Percentiles rank a stretch among this genome's conserved stretches.
These are phyloP conservation scores for Cunninghamia lanceolata DNA, from an alignment of 75 land plant genomes.

Conservation along the genomic window DNA sequence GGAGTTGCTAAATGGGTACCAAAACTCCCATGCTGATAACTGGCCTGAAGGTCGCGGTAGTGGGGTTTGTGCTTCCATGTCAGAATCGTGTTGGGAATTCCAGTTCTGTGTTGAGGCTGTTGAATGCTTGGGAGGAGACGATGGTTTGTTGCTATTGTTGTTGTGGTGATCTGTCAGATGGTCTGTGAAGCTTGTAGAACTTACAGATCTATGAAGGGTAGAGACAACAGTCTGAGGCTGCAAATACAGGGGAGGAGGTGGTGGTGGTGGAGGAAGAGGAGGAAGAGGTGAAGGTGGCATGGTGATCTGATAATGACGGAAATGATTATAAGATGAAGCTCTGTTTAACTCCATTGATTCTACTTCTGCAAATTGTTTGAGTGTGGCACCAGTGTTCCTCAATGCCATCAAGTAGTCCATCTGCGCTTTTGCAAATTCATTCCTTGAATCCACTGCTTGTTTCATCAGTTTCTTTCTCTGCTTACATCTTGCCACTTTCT, in stretches of 20 bases:
- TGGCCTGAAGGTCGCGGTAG: constrained; percentile 45
- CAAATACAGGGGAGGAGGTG: constrained; percentile 39
- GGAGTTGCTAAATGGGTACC: constrained; percentile 35
- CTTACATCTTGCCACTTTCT: constrained; percentile 61
- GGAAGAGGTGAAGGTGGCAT: constrained; percentile 18
- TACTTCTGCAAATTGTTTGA: constrained; percentile 76
- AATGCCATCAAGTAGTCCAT: constrained; percentile 61
- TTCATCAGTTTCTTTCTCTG: constrained; percentile 74
- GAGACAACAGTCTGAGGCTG: constrained; percentile 30
- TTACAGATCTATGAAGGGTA: constrained; percentile 18
- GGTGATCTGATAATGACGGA: background rate
- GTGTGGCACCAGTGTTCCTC: constrained; percentile 76
- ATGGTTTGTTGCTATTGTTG: constrained; percentile 11
- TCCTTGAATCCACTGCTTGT: constrained; percentile 52
- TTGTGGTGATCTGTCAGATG: background rate
- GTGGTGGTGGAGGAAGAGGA: constrained; percentile 24
- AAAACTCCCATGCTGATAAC: constrained; percentile 40
- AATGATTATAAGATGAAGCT: background rate
- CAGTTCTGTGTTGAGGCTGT: constrained; percentile 9
- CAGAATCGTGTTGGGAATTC: constrained; percentile 7
- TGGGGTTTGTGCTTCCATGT: constrained; percentile 10
- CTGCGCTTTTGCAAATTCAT: constrained; percentile 63
- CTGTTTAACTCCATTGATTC: constrained; percentile 31
- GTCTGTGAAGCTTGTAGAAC: background rate
- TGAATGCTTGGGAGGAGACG: constrained; percentile 7